phyloP scores from a whole-genome alignment of 495 filamentous ascomycete genomes.

The Talaromyces nanjingensis region DNA sequence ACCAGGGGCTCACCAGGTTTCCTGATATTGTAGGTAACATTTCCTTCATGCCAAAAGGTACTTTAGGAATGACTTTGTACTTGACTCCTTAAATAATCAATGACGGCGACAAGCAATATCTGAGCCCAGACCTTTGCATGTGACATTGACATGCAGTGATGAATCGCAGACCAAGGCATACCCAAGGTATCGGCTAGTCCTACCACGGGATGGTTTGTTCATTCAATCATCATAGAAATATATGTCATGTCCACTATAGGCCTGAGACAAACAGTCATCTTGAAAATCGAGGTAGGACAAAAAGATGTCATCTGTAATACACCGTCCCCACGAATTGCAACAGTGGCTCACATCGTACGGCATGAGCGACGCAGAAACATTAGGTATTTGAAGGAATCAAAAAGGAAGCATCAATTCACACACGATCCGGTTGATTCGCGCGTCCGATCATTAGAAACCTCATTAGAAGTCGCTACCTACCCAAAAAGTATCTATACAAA shows the following conservation, averaged over 20 bases:
- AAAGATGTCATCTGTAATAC: too few species aligned
- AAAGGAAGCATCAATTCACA: not conserved
- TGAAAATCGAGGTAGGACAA: too few species aligned
- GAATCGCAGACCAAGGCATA: too few species aligned
- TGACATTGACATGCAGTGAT: not conserved
- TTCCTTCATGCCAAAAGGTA: not conserved
- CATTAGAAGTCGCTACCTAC: not conserved
- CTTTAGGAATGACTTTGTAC: too few species aligned
- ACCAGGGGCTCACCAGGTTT: not conserved
- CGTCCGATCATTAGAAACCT: not conserved
- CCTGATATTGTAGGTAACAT: not conserved
- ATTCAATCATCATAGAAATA: not conserved
- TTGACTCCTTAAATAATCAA: not conserved
- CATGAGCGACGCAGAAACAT: too few species aligned
- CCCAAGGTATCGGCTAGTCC: too few species aligned
- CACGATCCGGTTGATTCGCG: not conserved
- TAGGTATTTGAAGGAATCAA: not conserved
- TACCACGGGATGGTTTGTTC: not conserved
- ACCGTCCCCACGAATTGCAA: too few species aligned
- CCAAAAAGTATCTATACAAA: not conserved
- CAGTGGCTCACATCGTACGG: too few species aligned
- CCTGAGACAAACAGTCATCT: not conserved
- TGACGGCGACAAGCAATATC: not conserved
- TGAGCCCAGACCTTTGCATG: not conserved
- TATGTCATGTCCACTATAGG: not conserved